A percentile compares a stretch with the other conserved stretches of the same genome.
These are phyloP conservation scores for Cyberlindnera meyerae DNA, from an alignment of 805 yeast genomes.

Conservation along the genomic window DNA sequence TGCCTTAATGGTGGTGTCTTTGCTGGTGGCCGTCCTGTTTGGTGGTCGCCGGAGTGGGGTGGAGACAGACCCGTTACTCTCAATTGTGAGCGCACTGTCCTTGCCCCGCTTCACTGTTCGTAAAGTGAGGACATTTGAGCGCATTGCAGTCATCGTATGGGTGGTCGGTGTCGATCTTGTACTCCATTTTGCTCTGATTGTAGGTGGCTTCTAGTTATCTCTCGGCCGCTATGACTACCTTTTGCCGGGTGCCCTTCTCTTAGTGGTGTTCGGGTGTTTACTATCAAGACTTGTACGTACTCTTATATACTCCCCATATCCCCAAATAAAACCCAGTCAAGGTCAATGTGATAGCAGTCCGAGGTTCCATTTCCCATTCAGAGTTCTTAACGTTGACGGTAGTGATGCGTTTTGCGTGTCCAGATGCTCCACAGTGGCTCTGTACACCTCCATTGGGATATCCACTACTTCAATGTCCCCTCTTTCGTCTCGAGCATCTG, in stretches of 20 bases:
- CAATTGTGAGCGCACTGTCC: slow-evolving; percentile 21
- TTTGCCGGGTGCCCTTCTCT: no score
- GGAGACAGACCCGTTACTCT: slow-evolving; percentile 15
- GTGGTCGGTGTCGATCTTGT: no score
- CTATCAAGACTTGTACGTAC: no score
- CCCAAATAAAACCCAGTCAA: no score
- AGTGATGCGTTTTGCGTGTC: slow-evolving; percentile 26
- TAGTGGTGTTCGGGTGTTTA: no score
- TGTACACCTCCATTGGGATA: slow-evolving; percentile 30
- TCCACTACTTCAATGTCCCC: slow-evolving; percentile 38
- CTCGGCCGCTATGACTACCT: no score
- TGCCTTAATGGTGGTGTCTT: background rate
- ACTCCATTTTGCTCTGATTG: no score
- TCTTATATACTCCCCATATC: background rate
- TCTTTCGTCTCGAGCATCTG: slow-evolving; percentile 26
- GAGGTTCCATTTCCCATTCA: slow-evolving; percentile 23
- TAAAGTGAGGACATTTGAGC: slow-evolving; percentile 26
- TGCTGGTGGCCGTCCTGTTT: no score
- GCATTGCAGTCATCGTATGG: slow-evolving; percentile 17
- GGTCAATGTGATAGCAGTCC: slow-evolving; percentile 2
- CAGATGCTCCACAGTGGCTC: slow-evolving; percentile 28
- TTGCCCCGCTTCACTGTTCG: slow-evolving; percentile 23
- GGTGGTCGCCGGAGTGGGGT: slow-evolving; percentile 1
- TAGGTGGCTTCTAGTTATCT: no score
- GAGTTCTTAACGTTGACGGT: slow-evolving; percentile 28